phyloP scores from a whole-genome alignment of 805 yeast species.

The Nakazawaea populi region DNA sequence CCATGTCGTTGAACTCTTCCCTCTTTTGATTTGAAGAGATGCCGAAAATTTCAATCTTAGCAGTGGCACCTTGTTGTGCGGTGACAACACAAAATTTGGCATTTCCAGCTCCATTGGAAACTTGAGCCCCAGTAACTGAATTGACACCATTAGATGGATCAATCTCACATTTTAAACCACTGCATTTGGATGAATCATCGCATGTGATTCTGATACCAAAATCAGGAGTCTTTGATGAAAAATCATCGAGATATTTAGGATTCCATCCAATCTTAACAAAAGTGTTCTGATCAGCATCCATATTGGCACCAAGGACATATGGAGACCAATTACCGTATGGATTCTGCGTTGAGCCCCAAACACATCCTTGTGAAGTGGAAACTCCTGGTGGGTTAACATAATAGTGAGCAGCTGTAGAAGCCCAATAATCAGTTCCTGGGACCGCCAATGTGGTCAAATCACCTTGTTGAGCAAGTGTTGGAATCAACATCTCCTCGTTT shows the following conservation, averaged over 20 bases:
- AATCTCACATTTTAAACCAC: constrained; percentile 76
- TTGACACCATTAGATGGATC: constrained; percentile 68
- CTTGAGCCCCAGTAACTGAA: constrained; percentile 36
- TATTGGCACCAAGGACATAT: constrained; percentile 87
- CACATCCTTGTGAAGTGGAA: constrained; percentile 68
- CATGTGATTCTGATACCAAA: constrained; percentile 75
- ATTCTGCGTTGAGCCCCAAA: constrained; percentile 69
- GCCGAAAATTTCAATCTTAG: constrained; percentile 65
- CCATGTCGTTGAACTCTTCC: background rate
- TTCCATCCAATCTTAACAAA: constrained; percentile 88
- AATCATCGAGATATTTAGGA: constrained; percentile 74
- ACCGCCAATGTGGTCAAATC: constrained; percentile 60
- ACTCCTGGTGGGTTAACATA: constrained; percentile 83
- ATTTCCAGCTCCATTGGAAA: constrained; percentile 51
- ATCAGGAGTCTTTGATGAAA: constrained; percentile 47
- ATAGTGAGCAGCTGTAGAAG: constrained; percentile 80
- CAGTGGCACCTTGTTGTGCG: constrained; percentile 56
- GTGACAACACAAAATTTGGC: constrained; percentile 84
- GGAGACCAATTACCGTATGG: constrained; percentile 92
- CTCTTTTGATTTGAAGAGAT: constrained; percentile 3
- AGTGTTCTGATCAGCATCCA: constrained; percentile 63
- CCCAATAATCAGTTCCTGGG: constrained; percentile 82
- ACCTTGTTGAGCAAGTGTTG: constrained; percentile 58
- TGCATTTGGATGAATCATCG: constrained; percentile 61
- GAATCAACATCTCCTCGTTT: constrained; percentile 90